A percentile compares a stretch with the other conserved stretches of the same genome.
phyloP scores from a whole-genome alignment of 164 flowering plant genomes.

The Stephania japonica region DNA sequence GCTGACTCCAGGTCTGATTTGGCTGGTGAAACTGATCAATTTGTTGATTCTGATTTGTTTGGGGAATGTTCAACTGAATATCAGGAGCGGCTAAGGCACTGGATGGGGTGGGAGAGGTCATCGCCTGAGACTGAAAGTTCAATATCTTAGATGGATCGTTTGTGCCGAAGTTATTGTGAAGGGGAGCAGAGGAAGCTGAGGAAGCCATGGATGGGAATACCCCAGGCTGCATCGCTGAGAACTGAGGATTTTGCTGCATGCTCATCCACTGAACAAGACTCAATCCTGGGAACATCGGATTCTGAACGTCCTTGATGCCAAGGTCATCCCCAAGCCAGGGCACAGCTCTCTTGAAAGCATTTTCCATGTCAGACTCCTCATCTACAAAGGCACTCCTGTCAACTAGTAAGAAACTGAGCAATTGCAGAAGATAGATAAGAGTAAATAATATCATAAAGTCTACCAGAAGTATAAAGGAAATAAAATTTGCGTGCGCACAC shows the following conservation, averaged over 20 bases:
- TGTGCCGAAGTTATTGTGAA: slow-evolving; percentile 39
- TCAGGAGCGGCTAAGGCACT: slow-evolving; percentile 36
- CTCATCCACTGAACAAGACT: slow-evolving; percentile 97
- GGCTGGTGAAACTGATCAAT: slow-evolving; percentile 50
- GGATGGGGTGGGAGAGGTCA: slow-evolving; percentile 43
- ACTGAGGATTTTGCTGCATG: slow-evolving; percentile 82
- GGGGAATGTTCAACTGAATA: slow-evolving; percentile 44
- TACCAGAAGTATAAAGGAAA: too few species aligned
- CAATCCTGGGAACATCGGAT: slow-evolving; percentile 73
- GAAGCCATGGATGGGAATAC: slow-evolving; percentile 49
- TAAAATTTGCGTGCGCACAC: too few species aligned
- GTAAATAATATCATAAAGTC: too few species aligned
- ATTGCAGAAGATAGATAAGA: slow-evolving; percentile 1
- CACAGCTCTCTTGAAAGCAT: slow-evolving; percentile 73
- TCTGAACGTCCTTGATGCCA: slow-evolving; percentile 66
- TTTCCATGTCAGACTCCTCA: slow-evolving; percentile 74
- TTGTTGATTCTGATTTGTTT: slow-evolving; percentile 46
- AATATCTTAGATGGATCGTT: slow-evolving; percentile 76
- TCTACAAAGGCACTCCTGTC: slow-evolving; percentile 41
- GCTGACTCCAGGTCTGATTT: slow-evolving; percentile 46
- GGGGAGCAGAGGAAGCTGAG: slow-evolving; percentile 35
- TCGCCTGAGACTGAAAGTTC: slow-evolving; percentile 62
- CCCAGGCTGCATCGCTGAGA: slow-evolving; percentile 59
- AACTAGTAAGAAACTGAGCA: slow-evolving; percentile 16
- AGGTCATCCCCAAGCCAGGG: slow-evolving; percentile 93